Conservation (phyloP, 371 early-diverging fungal species). For the Rhizopus microsporus region DNA sequence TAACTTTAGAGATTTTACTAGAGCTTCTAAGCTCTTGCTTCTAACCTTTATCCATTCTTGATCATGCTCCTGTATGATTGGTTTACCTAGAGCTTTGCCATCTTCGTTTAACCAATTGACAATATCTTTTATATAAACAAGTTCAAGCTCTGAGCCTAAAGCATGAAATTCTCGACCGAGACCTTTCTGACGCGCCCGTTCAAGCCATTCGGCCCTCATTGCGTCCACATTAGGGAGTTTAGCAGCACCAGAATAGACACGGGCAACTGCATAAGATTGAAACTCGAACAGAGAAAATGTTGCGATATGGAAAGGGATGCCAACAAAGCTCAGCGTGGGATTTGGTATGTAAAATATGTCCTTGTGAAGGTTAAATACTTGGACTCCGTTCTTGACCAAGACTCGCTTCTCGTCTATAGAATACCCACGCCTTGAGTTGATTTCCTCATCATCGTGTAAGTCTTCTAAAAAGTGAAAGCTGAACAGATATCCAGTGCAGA, state of each 20-base stretch:
- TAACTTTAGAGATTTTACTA: constrained; percentile 18
- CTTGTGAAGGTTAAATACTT: constrained; percentile 48
- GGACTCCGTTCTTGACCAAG: constrained; percentile 42
- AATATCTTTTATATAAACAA: constrained; percentile 28
- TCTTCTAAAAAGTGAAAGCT: constrained; percentile 54
- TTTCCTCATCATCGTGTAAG: constrained; percentile 11
- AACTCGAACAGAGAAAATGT: constrained; percentile 60
- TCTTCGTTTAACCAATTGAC: constrained; percentile 25
- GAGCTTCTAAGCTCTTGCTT: constrained; percentile 12
- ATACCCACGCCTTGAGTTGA: constrained; percentile 8
- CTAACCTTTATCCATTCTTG: constrained; percentile 24
- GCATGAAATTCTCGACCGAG: constrained; percentile 30
- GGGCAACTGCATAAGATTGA: constrained; percentile 50
- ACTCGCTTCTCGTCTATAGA: constrained; percentile 10
- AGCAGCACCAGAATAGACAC: constrained; percentile 35
- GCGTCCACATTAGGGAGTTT: constrained; percentile 24
- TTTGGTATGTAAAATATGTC: constrained; percentile 52
- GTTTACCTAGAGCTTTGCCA: constrained; percentile 8
- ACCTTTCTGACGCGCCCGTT: constrained; percentile 16
- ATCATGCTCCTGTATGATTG: constrained; percentile 18
- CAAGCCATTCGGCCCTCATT: constrained; percentile 35
- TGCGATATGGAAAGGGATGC: constrained; percentile 55
- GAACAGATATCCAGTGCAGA: constrained; percentile 65
- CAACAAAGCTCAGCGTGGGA: constrained; percentile 59
- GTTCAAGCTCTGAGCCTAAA: constrained; percentile 25